These are phyloP conservation scores for Pythium dissotocum DNA, from an alignment of 352 stramenopile species.

Conservation along the genomic window DNA sequence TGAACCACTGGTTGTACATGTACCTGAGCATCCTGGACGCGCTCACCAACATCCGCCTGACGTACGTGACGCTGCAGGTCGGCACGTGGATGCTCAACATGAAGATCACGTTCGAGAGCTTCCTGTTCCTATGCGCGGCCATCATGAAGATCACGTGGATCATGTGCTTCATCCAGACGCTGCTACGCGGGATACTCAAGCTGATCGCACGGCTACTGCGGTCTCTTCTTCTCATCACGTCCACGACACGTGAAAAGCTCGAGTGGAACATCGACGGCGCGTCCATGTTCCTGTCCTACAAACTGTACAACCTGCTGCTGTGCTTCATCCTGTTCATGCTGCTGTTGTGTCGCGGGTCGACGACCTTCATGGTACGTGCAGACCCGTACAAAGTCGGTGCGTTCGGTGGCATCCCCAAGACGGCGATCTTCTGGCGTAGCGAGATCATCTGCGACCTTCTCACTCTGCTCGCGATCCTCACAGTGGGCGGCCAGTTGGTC, in stretches of 20 bases:
- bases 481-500: slow-evolving; percentile 29
- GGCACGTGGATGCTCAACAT: slow-evolving; percentile 63
- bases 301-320: slow-evolving; percentile 57
- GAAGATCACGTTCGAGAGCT: slow-evolving; percentile 48
- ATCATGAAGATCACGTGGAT: slow-evolving; percentile 60
- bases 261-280: slow-evolving; percentile 54
- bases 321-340: slow-evolving; percentile 46
- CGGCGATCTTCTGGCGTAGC: slow-evolving; percentile 48
- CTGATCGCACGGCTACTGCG: slow-evolving; percentile 34
- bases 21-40: slow-evolving; percentile 53
- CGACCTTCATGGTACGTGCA: slow-evolving; percentile 48
- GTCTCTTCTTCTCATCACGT: slow-evolving; percentile 35
- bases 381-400: slow-evolving; percentile 33
- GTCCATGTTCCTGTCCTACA: slow-evolving; percentile 57
- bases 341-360: slow-evolving; percentile 33
- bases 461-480: slow-evolving; percentile 39
- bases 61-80: slow-evolving; percentile 46
- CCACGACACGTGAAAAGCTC: slow-evolving; percentile 32
- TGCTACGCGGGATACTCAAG: slow-evolving; percentile 35
- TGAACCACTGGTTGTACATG: slow-evolving; percentile 77
- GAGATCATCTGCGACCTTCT: slow-evolving; percentile 60
- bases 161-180: slow-evolving; percentile 51
- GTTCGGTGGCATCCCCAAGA: slow-evolving; percentile 38
- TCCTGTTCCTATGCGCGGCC: slow-evolving; percentile 53
- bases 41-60: slow-evolving; percentile 43